Evolutionary conservation across 169 alveolate genomes (phyloP).

Genomic region (Fabrea salina): DNA sequence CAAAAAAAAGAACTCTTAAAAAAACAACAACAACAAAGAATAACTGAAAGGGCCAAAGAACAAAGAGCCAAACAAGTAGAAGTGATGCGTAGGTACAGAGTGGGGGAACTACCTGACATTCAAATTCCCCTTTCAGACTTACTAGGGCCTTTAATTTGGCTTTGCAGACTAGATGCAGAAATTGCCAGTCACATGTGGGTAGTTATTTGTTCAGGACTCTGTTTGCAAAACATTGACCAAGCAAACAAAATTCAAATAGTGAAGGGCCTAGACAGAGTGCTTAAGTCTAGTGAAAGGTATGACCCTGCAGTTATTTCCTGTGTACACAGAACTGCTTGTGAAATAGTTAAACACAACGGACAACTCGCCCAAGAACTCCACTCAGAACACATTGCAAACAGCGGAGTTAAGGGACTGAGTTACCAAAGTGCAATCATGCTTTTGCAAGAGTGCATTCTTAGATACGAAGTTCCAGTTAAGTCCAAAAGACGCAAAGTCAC

Average conservation of each 20-base stretch:
- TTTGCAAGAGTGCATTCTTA: conserved; percentile 62
- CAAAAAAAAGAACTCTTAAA: background rate
- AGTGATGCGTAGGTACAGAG: conserved; percentile 69
- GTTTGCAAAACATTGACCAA: conserved; percentile 28
- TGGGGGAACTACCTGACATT: conserved; percentile 85
- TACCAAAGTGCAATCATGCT: conserved; percentile 69
- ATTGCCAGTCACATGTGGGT: conserved; percentile 54
- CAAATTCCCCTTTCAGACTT: conserved; percentile 69
- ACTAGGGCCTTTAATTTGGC: conserved; percentile 63
- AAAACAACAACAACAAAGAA: conserved; percentile 53
- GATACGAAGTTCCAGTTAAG: conserved; percentile 24
- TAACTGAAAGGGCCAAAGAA: conserved; percentile 43
- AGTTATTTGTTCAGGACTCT: conserved; percentile 23
- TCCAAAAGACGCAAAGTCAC: conserved; percentile 24
- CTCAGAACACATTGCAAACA: conserved; percentile 51
- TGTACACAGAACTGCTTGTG: conserved; percentile 58
- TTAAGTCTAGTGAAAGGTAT: conserved; percentile 45
- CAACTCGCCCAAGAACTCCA: conserved; percentile 37
- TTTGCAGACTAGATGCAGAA: conserved; percentile 62
- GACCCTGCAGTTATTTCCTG: conserved; percentile 58
- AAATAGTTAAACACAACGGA: conserved; percentile 59
- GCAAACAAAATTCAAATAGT: conserved; percentile 47
- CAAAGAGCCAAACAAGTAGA: conserved; percentile 50
- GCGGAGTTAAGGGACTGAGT: conserved; percentile 62
- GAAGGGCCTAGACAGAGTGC: conserved; percentile 48